Base-by-base conservation (phyloP, 495 filamentous ascomycete genomes). In the Aspergillus heteromorphus region DNA sequence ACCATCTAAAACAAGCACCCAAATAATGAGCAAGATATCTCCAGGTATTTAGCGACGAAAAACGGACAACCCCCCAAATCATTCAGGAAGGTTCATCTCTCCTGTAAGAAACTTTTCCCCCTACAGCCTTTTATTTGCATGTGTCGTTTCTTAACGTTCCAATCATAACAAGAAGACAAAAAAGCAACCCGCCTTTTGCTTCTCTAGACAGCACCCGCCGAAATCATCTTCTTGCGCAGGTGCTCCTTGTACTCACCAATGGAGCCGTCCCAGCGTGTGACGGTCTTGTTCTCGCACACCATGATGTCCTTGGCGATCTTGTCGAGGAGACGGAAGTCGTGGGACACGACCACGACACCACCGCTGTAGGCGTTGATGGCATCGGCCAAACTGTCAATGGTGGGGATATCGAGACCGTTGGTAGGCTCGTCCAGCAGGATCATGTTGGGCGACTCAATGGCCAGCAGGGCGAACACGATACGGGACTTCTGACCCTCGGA, bases 261-360 rank as follows among this genome's bases (percentile, higher is more conserved):
- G 25, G 71, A 74, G 58, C 93, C 93, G 45, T 92, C 86, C 93
- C 93, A 99, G 59, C 83, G 73, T 59, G 81, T 83, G 57, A 97
- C 87, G 1, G 90, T 89, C 80, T 87, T 89, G 82, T 97, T 87
- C 74, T 99, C 95, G 75, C 93, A 99, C 31, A 99, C 93, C 72
- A 97, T 83, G 73, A 99, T 99, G 68, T 99, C 91, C 81, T 97
- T 99, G 59, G 93, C 93, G 69, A 99, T 99, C 81, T 96, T 97
- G 80, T 99, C 93, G 55, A 99, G 86, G 58, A 99, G 77, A 78
- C 93, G 87, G 81, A 98, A 98, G 71, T 98, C 93, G 85, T 98
- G 93, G 60, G 87, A 92, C 45, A 98, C 93, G 54, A 97, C 93
- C 38, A 97, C 92, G 40, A 97, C 95, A 84, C 93, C 93, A 66